A percentile compares a stretch with the other conserved stretches of the same genome.
These are phyloP conservation scores for Saccharomycopsis fermentans DNA, from an alignment of 805 yeast genomes.

Conservation along the genomic window DNA sequence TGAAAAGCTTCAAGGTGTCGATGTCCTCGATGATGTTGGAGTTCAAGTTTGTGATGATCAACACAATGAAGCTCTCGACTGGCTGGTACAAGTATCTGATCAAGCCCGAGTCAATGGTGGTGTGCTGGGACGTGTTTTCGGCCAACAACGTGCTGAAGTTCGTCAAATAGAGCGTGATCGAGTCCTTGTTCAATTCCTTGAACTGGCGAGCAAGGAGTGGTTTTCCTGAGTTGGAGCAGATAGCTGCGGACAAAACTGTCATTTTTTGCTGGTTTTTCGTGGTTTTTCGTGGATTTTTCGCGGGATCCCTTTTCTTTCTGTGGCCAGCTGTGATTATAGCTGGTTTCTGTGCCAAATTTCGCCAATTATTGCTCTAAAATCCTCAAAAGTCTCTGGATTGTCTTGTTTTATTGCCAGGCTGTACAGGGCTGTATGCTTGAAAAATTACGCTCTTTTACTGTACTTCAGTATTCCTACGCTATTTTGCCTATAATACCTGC, in stretches of 20 bases:
- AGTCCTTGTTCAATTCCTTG: conserved; percentile 70
- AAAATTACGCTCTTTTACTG: no score
- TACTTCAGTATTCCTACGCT: no score
- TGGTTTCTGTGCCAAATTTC: no score
- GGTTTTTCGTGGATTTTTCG: no score
- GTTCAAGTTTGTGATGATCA: conserved; percentile 80
- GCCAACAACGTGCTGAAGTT: conserved; percentile 75
- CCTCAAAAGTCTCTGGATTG: no score
- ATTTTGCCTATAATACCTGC: not conserved
- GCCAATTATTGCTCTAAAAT: no score
- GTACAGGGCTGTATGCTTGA: no score
- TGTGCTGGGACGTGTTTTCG: conserved; percentile 66
- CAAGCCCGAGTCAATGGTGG: conserved; percentile 85
- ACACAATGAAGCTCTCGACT: conserved; percentile 84
- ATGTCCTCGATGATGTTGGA: conserved; percentile 92
- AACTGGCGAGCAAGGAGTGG: conserved; percentile 89
- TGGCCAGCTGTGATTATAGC: not conserved
- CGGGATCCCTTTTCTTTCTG: not conserved
- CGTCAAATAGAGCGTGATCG: conserved; percentile 77
- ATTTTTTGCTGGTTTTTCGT: no score
- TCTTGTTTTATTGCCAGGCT: no score
- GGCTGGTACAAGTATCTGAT: conserved; percentile 95
- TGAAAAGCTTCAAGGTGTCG: conserved; percentile 78
- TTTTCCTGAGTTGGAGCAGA: conserved; percentile 89
- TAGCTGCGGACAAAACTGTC: conserved; percentile 89